Base-by-base conservation (phyloP, 2,329 filamentous ascomycete species). In the Neopestalotiopsis sp. region DNA sequence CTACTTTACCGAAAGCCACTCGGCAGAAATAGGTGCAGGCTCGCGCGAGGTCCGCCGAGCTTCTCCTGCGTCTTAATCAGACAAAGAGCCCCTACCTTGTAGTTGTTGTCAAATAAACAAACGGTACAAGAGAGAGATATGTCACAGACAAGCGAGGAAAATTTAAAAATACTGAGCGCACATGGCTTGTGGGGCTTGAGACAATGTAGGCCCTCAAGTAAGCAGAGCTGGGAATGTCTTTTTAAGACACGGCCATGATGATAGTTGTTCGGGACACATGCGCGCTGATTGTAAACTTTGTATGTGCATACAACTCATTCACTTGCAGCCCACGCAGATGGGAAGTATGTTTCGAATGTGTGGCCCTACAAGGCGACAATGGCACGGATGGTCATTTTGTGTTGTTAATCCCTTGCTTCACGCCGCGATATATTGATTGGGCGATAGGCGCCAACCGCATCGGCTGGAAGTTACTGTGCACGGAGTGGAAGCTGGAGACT, bases 161-260 rank as follows among this genome's bases (percentile, higher is more conserved):
- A 53, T 9, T 12, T 53, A 6, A 53, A 20, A 53, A 53, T 53
- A n/a, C 10, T n/a, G n/a, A 53, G 45, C n/a, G 17, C 45, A 53
- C n/a, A 53, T 53, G 45, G 45, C 45, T 53, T 53, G 45, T 53
- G 45, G 45, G 45, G 45, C 17, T 53, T 53, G 45, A 53, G 45
- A 53, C 45, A 53, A 53, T 20, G 45, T 53, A n/a, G 45, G 9
- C 45, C 20, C 45, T 17, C 45, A 53, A 53, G 7, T 20, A 53
- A 53, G 34, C 45, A 12, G n/a, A 24, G 17, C n/a, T 53, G 45
- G 45, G n/a, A 53, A 53, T 53, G 45, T 53, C n/a, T 24, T 53
- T 53, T 53, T 53, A 6, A 53, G 45, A 53, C 45, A 53, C 34
- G 34, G 34, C 10, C 6, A 10, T 53, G 45, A 53, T 53, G 17